A percentile compares a stretch with the other conserved stretches of the same genome.
These are phyloP conservation scores for Chlorella sorokiniana DNA, from an alignment of 139 green algal species.

Conservation along the genomic window DNA sequence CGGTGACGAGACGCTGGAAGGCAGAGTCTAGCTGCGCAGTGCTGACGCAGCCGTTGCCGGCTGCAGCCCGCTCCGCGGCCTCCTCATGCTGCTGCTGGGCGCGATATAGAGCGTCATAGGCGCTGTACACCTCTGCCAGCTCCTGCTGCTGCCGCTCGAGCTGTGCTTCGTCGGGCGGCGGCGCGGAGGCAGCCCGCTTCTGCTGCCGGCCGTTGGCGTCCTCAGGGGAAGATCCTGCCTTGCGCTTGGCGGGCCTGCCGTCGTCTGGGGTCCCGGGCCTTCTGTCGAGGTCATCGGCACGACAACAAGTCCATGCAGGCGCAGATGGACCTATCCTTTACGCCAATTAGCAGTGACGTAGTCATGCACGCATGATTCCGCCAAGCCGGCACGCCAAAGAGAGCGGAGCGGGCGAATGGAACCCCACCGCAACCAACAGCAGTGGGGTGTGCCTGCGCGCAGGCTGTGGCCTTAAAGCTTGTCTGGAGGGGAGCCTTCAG, in stretches of 20 bases:
- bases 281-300: not conserved
- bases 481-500: no score
- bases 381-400: not conserved
- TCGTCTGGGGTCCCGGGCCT: not conserved
- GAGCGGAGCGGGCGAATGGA: no score
- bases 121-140: slow-evolving; percentile 26
- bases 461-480: no score
- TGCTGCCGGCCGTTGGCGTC: not conserved
- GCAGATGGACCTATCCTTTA: not conserved
- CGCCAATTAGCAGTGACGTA: not conserved
- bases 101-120: slow-evolving; percentile 33
- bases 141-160: slow-evolving; percentile 6
- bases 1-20: no score
- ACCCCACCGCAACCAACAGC: not conserved
- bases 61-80: not conserved
- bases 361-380: not conserved
- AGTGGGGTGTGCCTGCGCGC: no score
- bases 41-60: slow-evolving; percentile 9
- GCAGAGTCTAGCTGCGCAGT: no score
- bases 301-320: not conserved
- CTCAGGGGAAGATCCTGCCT: slow-evolving; percentile 4
- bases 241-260: slow-evolving; percentile 27
- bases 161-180: not conserved
- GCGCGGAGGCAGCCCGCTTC: slow-evolving; percentile 6
- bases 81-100: not conserved